Evolutionary conservation across 208 protist species (phyloP).

Genomic region (Naegleria gruberi): DNA sequence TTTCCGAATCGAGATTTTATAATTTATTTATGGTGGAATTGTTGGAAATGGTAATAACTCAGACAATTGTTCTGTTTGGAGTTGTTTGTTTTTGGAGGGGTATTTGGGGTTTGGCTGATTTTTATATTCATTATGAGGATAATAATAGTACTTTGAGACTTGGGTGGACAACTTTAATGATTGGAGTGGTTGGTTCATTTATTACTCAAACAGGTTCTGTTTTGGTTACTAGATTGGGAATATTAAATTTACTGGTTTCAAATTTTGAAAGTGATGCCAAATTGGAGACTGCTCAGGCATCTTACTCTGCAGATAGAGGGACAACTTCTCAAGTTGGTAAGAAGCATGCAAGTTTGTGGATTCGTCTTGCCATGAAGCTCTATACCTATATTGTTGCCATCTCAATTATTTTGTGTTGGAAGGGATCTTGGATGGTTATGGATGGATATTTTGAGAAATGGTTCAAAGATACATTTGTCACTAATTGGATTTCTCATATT

Average conservation of each 20-base stretch:
- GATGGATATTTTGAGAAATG: not conserved
- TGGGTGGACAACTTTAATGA: not conserved
- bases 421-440: not conserved
- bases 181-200: not conserved
- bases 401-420: not conserved
- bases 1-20: not conserved
- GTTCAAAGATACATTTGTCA: not conserved
- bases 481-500: not conserved
- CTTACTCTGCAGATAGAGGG: too few relatives aligned
- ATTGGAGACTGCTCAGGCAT: not conserved
- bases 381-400: not conserved
- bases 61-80: not conserved
- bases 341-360: not conserved
- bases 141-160: not conserved
- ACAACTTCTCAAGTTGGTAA: not conserved
- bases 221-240: not conserved
- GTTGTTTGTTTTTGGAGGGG: not conserved
- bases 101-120: not conserved
- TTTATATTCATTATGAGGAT: not conserved
- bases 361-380: not conserved
- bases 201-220: not conserved
- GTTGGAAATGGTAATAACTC: not conserved
- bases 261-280: not conserved
- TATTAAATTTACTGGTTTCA: not conserved
- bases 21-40: not conserved